Conservation (phyloP, 1,284 basidiomycete species). For the Serendipita sp. region DNA sequence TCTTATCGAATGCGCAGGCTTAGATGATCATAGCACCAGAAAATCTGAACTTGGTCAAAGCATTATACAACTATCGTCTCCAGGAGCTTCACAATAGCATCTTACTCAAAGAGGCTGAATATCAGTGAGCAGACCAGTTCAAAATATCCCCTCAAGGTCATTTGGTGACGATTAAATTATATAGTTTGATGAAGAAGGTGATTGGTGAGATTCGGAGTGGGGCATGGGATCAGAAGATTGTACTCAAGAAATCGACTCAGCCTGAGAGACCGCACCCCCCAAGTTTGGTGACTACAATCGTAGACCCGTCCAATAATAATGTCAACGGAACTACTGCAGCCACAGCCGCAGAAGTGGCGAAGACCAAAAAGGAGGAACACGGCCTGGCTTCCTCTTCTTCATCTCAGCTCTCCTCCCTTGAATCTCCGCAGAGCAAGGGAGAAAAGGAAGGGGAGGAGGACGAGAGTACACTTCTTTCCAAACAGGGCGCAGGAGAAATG, state of each 20-base stretch:
- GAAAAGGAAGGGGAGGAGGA: not conserved
- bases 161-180: not conserved
- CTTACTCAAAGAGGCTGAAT: not conserved
- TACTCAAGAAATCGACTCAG: not conserved
- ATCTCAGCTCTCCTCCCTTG: slow-evolving; percentile 2
- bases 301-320: no score
- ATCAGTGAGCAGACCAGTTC: not conserved
- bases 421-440: not conserved
- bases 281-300: no score
- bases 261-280: not conserved
- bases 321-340: no score
- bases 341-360: no score
- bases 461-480: not conserved
- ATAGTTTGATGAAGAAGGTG: not conserved
- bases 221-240: not conserved
- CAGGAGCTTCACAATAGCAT: not conserved
- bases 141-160: not conserved
- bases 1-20: not conserved
- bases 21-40: not conserved
- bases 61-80: not conserved
- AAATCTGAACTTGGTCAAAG: not conserved
- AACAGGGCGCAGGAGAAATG: not conserved
- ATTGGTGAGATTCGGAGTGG: not conserved
- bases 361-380: not conserved
- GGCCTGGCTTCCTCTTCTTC: not conserved